Evolutionary conservation across 305 asterid genomes (phyloP).

Genomic region (Fraxinus paxiana): DNA sequence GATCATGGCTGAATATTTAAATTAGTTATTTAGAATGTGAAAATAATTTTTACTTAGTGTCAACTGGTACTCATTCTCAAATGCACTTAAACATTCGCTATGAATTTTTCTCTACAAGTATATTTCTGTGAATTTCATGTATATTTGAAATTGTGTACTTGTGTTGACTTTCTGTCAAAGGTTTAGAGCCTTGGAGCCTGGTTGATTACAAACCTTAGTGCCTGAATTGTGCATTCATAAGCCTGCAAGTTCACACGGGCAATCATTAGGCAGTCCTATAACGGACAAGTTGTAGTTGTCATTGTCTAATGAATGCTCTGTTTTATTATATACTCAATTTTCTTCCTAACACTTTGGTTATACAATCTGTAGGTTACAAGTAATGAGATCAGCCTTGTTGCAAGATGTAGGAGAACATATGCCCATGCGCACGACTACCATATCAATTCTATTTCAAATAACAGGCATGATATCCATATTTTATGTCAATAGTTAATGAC

Average conservation of each 20-base stretch:
- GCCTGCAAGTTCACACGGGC: not conserved
- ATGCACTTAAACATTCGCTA: not conserved
- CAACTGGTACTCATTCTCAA: constrained; percentile 8
- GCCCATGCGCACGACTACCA: constrained; percentile 99
- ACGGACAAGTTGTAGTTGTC: not conserved
- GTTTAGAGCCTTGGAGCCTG: constrained; percentile 15
- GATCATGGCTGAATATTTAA: not conserved
- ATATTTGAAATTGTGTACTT: not conserved
- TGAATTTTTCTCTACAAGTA: not conserved
- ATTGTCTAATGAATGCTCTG: constrained; percentile 20
- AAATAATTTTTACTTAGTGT: constrained; percentile 7
- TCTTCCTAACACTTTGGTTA: constrained; percentile 21
- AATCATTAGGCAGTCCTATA: constrained; percentile 3
- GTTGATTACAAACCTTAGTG: not conserved
- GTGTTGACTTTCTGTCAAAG: not conserved
- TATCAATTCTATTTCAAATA: constrained; percentile 91
- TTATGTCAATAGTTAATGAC: constrained; percentile 15
- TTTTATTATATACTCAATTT: constrained; percentile 4
- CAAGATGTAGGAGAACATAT: constrained; percentile 94
- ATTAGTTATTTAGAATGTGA: constrained; percentile 5
- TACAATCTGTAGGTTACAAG: constrained; percentile 63
- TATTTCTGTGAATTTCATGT: constrained; percentile 8
- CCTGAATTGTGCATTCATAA: constrained; percentile 7
- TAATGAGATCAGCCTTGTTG: constrained; percentile 79
- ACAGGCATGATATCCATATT: constrained; percentile 57